Evolutionary conservation across 2,329 filamentous ascomycete species (phyloP).

Genomic region (Ophiostoma ips): DNA sequence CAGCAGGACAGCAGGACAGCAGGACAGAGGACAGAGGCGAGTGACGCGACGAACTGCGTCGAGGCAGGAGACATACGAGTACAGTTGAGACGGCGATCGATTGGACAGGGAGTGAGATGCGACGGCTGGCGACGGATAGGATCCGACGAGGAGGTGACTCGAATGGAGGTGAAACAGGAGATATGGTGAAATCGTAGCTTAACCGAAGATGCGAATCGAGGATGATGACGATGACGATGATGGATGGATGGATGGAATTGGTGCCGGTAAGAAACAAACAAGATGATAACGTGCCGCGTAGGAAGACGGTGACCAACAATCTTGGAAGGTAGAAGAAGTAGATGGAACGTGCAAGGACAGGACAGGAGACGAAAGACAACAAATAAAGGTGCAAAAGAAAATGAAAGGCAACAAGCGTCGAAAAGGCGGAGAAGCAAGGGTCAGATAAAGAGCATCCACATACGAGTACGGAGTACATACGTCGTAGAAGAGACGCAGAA

Average conservation of each 20-base stretch:
- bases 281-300: not conserved
- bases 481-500: not conserved
- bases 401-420: not conserved
- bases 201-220: not conserved
- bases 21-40: too few species aligned
- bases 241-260: not conserved
- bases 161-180: not conserved
- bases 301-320: not conserved
- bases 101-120: not conserved
- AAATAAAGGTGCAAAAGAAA: not conserved
- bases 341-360: not conserved
- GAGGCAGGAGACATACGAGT: too few species aligned
- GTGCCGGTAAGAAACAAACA: not conserved
- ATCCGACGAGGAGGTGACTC: not conserved
- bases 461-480: too few species aligned
- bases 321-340: not conserved
- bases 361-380: not conserved
- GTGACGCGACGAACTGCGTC: too few species aligned
- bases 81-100: not conserved
- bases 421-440: not conserved
- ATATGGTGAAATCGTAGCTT: not conserved
- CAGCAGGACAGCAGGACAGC: too few species aligned
- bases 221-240: too few species aligned
- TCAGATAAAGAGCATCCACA: slow-evolving; percentile 3
- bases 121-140: not conserved